Evolutionary conservation across 352 stramenopile species (phyloP), one percentile per base, ranked within the genome.

Genomic region (Phytopythium sindhum): DNA sequence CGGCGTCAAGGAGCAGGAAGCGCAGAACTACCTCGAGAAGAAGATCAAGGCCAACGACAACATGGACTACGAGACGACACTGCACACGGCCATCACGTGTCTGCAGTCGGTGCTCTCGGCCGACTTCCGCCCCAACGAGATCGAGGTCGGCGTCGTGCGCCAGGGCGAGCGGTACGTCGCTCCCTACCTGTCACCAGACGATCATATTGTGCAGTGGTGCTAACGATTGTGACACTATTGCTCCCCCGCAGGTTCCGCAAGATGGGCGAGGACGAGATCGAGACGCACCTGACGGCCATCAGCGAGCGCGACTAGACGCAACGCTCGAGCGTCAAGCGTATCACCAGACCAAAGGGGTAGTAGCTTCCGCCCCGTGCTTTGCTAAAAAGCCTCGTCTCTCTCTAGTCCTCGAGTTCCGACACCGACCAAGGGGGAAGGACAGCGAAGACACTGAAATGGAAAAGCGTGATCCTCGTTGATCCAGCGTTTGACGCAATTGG

Each of bases 21-120:
- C 97, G 33, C 97, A 98, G 66, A 99, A 99, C 77, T 98, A 98
- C 83, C 86, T 99, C 50, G 98, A 99, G 81, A 99, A 99, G 79
- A 97, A 98, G 80, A 89, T 98, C 29, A 96, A 96, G 78, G 81
- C 84, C 57, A 94, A 96, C 70, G 62, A 80, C n/a, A 65, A 62
- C 37, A 98, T 98, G 84, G 86, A 97, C 71, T 76, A 89, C n/a
- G 89, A 98, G 70, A 84, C 93, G 53, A 98, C 96, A 53, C 87
- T 99, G 67, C 80, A 98, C 72, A 98, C 91, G 37, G 97, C 97
- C 54, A 99, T 99, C 74, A 97, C 95, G 66, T 98, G 95, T 70
- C 89, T 99, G 72, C 97, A 99, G 75, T 97, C 92, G 73, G 90
- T 99, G 6, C 81, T 99, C 56, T 98, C 93, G 60, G 97, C 95